Conservation (phyloP, 768 basidiomycete genomes). For the Mycena leptocephala region DNA sequence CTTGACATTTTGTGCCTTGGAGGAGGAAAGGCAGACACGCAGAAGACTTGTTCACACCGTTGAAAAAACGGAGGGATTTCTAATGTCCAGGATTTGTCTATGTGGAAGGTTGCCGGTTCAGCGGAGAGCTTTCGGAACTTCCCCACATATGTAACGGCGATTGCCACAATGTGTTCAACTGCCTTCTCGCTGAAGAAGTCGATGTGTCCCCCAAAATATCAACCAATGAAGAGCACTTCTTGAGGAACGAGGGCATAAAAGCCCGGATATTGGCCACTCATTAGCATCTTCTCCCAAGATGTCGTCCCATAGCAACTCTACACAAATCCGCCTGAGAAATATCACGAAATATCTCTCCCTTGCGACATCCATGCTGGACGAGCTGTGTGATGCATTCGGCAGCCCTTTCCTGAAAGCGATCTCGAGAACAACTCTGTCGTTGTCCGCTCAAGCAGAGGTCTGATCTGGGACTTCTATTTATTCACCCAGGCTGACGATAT, state of each 20-base stretch:
- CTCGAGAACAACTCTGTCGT: background rate
- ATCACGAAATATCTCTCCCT: background rate
- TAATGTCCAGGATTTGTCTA: too few relatives aligned
- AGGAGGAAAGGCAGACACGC: too few relatives aligned
- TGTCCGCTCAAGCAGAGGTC: background rate
- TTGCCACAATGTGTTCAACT: background rate
- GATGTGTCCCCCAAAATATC: background rate
- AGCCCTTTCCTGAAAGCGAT: background rate
- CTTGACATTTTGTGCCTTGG: too few relatives aligned
- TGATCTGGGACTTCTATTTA: background rate
- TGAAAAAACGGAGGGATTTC: too few relatives aligned
- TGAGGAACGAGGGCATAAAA: background rate
- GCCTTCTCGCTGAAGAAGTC: background rate
- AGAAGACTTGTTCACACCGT: too few relatives aligned
- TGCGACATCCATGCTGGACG: background rate
- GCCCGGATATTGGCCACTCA: background rate
- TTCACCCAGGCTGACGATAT: background rate
- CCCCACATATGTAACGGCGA: background rate
- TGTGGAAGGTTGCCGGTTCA: too few relatives aligned
- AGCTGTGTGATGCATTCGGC: background rate
- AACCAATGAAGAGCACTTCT: background rate
- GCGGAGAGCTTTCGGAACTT: too few relatives aligned
- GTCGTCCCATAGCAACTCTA: background rate
- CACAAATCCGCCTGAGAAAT: background rate
- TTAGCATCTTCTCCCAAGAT: background rate